phyloP scores from a whole-genome alignment of 805 yeast species.

The Torulaspora indica region DNA sequence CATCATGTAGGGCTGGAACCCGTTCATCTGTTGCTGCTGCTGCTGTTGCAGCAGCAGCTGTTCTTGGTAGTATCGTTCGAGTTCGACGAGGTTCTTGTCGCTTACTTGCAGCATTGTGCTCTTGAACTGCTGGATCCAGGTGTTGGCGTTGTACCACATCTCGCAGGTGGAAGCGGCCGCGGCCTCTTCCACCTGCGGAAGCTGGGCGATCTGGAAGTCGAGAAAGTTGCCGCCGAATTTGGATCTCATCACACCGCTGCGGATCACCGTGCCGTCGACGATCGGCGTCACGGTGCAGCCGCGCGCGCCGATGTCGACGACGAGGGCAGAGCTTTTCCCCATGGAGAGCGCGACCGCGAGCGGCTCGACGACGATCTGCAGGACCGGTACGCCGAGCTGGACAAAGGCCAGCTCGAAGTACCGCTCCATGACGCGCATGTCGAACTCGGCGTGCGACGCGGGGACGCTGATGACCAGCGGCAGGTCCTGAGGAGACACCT shows the following conservation, averaged over 20 bases:
- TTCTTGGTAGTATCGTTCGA: conserved; percentile 25
- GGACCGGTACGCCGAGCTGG: conserved; percentile 65
- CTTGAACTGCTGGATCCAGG: conserved; percentile 34
- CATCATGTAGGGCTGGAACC: conserved; percentile 10
- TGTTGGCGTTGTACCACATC: conserved; percentile 27
- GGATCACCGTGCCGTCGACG: conserved; percentile 64
- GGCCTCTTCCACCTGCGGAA: conserved; percentile 1
- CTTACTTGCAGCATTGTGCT: conserved; percentile 30
- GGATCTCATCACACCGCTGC: conserved; percentile 60
- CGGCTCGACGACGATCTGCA: conserved; percentile 72
- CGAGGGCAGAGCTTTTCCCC: conserved; percentile 72
- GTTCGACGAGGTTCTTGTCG: conserved; percentile 26
- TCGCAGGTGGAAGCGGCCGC: conserved; percentile 11
- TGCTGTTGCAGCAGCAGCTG: conserved; percentile 25
- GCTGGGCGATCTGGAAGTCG: conserved; percentile 49
- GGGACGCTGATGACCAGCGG: conserved; percentile 54
- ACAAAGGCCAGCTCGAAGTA: conserved; percentile 73
- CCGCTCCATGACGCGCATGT: conserved; percentile 45
- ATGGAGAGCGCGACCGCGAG: conserved; percentile 72
- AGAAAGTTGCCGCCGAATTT: conserved; percentile 83
- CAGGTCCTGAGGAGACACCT: conserved; percentile 51
- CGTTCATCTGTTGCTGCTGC: conserved; percentile 16
- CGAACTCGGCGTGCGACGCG: conserved; percentile 21
- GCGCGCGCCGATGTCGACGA: conserved; percentile 74
- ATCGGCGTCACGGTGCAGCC: conserved; percentile 71